phyloP scores from a whole-genome alignment of 2,329 filamentous ascomycete species.

The Phoma sp. region DNA sequence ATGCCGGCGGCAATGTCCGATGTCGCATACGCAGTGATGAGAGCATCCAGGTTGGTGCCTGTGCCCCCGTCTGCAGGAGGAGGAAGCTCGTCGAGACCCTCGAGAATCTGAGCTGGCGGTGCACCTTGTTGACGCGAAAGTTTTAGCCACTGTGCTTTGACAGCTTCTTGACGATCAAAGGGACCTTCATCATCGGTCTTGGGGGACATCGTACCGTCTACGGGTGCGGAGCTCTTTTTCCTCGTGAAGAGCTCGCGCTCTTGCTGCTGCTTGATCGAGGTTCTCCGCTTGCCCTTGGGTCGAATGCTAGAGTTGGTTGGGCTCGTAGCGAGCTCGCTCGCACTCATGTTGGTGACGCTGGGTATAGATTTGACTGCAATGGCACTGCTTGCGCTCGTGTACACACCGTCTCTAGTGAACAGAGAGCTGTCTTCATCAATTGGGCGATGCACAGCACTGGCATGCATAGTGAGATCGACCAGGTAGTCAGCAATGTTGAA shows the following conservation, averaged over 20 bases:
- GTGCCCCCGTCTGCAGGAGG: slow-evolving; percentile 62
- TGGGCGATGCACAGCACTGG: slow-evolving; percentile 64
- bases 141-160: slow-evolving; percentile 64
- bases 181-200: slow-evolving; percentile 67
- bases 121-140: slow-evolving; percentile 61
- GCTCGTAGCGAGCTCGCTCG: slow-evolving; percentile 64
- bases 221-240: slow-evolving; percentile 66
- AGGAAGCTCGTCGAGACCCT: slow-evolving; percentile 71
- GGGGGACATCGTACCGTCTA: slow-evolving; percentile 62
- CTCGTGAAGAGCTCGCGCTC: slow-evolving; percentile 90
- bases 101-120: slow-evolving; percentile 66
- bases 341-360: slow-evolving; percentile 78
- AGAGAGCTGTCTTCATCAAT: slow-evolving; percentile 64
- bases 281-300: slow-evolving; percentile 72
- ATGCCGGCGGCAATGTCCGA: slow-evolving; percentile 79
- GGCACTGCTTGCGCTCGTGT: slow-evolving; percentile 83
- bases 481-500: slow-evolving; percentile 99
- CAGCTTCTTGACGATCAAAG: slow-evolving; percentile 58
- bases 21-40: slow-evolving; percentile 76
- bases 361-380: slow-evolving; percentile 88
- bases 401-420: slow-evolving; percentile 67
- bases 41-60: slow-evolving; percentile 79
- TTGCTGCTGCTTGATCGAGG: slow-evolving; percentile 84
- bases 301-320: slow-evolving; percentile 67
- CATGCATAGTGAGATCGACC: slow-evolving; percentile 97